Percentiles rank a stretch among this genome's conserved stretches.
These are phyloP conservation scores for Penicillium italicum DNA, from an alignment of 2,329 filamentous ascomycete species.

Conservation along the genomic window DNA sequence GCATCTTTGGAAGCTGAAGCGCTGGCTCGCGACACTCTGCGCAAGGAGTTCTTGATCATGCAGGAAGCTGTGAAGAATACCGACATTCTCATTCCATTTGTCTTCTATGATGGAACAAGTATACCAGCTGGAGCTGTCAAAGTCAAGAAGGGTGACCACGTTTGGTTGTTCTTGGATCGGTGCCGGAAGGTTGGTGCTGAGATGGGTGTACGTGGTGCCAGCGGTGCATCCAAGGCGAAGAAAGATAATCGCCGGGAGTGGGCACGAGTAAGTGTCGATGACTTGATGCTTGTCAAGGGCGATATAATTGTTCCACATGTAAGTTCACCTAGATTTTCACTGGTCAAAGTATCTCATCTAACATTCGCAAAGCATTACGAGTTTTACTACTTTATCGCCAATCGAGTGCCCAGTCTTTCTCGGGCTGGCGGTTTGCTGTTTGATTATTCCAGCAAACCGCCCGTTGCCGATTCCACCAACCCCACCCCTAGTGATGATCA, in stretches of 20 bases:
- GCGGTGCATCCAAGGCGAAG: conserved; percentile 42
- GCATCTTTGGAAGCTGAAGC: conserved; percentile 74
- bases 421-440: conserved; percentile 77
- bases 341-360: not conserved
- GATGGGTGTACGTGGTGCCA: conserved; percentile 65
- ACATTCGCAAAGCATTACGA: conserved; percentile 73
- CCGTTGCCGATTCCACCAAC: conserved; percentile 30
- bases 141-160: conserved; percentile 86
- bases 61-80: conserved; percentile 86
- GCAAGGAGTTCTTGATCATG: conserved; percentile 74
- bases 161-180: conserved; percentile 91
- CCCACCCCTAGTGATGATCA: conserved; percentile 48
- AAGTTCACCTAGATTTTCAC: conserved; percentile 41
- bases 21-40: conserved; percentile 67
- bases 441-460: conserved; percentile 59
- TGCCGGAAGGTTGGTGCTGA: conserved; percentile 87
- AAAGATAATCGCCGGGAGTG: conserved; percentile 72
- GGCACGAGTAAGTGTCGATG: conserved; percentile 91
- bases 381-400: conserved; percentile 94
- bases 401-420: conserved; percentile 59
- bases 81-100: conserved; percentile 87
- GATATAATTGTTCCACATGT: conserved; percentile 93
- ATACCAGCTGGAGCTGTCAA: conserved; percentile 78
- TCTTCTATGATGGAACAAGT: conserved; percentile 94
- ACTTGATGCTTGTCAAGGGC: conserved; percentile 86